A percentile compares a stretch with the other conserved stretches of the same genome.
Evolutionary conservation across 352 stramenopile genomes (phyloP).

Genomic region (Ophiocytium majus): DNA sequence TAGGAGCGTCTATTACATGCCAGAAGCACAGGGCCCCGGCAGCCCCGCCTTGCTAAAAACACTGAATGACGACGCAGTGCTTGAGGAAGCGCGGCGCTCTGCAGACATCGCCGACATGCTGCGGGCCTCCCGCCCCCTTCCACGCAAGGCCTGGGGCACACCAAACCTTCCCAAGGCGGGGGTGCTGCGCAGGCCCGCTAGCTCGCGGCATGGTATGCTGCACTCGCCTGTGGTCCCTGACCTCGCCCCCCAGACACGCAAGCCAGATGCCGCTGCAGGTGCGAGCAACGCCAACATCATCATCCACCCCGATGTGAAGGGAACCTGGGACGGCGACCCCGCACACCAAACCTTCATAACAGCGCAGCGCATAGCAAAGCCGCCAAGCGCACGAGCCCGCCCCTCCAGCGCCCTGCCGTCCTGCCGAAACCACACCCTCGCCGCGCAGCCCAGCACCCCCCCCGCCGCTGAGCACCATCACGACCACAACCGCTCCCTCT

Average conservation of each 20-base stretch:
- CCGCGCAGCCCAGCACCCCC: no score
- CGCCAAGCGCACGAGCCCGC: neutral
- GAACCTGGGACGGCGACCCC: neutral
- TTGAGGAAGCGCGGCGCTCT: neutral
- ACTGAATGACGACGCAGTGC: neutral
- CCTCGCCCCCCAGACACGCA: no score
- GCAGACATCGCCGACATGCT: neutral
- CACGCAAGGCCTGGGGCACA: neutral
- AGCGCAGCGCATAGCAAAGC: neutral
- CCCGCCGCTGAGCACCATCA: no score
- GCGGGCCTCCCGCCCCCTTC: neutral
- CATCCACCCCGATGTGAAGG: neutral
- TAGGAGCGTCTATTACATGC: no score
- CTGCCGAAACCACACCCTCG: no score
- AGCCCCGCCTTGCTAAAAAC: neutral
- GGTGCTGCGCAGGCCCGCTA: neutral
- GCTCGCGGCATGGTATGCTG: no score
- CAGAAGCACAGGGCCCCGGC: no score
- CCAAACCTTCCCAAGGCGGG: no score
- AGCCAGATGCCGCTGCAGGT: neutral
- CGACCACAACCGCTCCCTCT: no score
- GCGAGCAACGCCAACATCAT: no score
- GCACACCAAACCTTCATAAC: neutral
- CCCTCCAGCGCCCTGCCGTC: neutral
- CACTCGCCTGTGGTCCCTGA: no score